A percentile compares a stretch with the other conserved stretches of the same genome.
phyloP scores from a whole-genome alignment of 257 asterid species.

The Fraxinus cuspidata region DNA sequence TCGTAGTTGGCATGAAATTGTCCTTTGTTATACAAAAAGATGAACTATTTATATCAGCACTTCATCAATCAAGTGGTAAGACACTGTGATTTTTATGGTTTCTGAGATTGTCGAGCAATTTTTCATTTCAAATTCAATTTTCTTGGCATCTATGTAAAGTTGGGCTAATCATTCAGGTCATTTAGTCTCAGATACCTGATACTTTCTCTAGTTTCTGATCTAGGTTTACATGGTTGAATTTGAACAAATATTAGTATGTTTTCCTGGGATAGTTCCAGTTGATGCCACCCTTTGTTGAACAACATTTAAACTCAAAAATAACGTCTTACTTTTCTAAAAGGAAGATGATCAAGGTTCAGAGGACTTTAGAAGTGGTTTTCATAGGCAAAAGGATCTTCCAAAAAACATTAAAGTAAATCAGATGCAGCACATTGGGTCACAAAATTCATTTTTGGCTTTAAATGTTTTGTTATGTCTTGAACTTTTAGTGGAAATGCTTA shows the following conservation, averaged over 20 bases:
- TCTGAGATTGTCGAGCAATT: background rate
- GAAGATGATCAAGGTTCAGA: too few relatives aligned
- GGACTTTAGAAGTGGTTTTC: too few relatives aligned
- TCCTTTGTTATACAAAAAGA: background rate
- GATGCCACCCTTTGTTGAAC: background rate
- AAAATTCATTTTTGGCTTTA: too few relatives aligned
- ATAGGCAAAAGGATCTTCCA: too few relatives aligned
- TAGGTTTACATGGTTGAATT: background rate
- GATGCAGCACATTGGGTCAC: too few relatives aligned
- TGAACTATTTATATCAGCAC: background rate
- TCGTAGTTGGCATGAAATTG: background rate
- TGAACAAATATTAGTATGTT: background rate
- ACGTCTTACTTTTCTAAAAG: too few relatives aligned
- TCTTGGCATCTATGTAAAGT: background rate
- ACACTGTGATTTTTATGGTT: background rate
- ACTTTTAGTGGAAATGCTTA: too few relatives aligned
- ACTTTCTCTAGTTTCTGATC: background rate
- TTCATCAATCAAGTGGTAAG: conserved; percentile 1
- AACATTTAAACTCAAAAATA: background rate
- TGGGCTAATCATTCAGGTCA: background rate
- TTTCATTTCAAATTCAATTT: background rate
- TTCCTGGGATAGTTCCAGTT: background rate
- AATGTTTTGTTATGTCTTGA: too few relatives aligned
- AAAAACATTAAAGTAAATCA: too few relatives aligned
- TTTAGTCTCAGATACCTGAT: background rate